Conservation (phyloP, 2,329 filamentous ascomycete genomes). For the Fusarium nelsonii region DNA sequence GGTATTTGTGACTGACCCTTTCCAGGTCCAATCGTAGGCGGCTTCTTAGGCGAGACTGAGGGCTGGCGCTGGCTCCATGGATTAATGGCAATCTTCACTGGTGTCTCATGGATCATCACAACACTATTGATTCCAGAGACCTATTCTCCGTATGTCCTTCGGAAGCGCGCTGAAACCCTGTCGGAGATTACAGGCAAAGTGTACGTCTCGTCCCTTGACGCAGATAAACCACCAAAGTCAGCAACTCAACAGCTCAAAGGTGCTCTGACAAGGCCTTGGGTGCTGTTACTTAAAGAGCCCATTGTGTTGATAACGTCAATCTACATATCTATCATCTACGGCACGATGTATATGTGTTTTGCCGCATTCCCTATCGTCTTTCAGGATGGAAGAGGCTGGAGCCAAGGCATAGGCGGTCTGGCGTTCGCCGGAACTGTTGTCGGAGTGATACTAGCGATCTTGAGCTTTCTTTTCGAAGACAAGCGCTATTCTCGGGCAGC, state of each 20-base stretch:
- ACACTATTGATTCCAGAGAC: slow-evolving; percentile 59
- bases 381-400: slow-evolving; percentile 23
- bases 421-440: slow-evolving; percentile 14
- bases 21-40: slow-evolving; percentile 65
- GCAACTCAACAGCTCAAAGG: slow-evolving; percentile 60
- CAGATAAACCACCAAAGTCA: slow-evolving; percentile 53
- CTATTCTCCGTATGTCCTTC: slow-evolving; percentile 47
- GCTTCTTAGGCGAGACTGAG: slow-evolving; percentile 66
- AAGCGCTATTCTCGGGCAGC: slow-evolving; percentile 1
- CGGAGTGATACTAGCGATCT: not conserved
- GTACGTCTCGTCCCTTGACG: slow-evolving; percentile 56
- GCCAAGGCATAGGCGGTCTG: slow-evolving; percentile 17
- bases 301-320: slow-evolving; percentile 74
- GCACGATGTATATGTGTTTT: slow-evolving; percentile 34
- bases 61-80: slow-evolving; percentile 67
- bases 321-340: slow-evolving; percentile 68
- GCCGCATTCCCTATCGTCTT: slow-evolving; percentile 30
- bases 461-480: slow-evolving; percentile 1
- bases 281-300: slow-evolving; percentile 75
- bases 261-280: slow-evolving; percentile 69
- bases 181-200: slow-evolving; percentile 37
- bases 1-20: not conserved
- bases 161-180: slow-evolving; percentile 39
- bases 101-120: slow-evolving; percentile 44
- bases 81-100: slow-evolving; percentile 57